Base-by-base conservation (phyloP, 345 rosid genomes). In the Sisymbrium altissimum region DNA sequence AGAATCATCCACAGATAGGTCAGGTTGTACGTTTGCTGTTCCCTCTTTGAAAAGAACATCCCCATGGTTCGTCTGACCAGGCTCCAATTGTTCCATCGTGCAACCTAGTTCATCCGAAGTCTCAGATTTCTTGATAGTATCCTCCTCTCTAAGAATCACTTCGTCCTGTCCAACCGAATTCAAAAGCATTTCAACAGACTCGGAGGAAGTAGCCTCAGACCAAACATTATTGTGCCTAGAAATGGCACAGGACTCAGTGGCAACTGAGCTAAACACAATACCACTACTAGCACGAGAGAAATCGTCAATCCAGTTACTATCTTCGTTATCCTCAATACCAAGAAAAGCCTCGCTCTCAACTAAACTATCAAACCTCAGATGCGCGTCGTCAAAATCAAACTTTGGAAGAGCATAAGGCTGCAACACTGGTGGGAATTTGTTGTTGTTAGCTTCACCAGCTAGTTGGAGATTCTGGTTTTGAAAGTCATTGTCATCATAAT, bases 151-250 rank as follows among this genome's bases (percentile, higher is more conserved):
- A 15, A 81, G 88, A 78, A 80, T 68, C 10, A 65, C 79, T 64
- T 96, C 93, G 67, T 96, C 99, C 84, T 89, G 93, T 36, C 96
- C 98, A 71, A 93, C 94, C 43, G 97, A 96, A 79, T 92, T 96
- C 80, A 96, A 83, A 74, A 91, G 83, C 97, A 91, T 91, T 82
- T 89, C 97, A 84, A 89, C 92, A 76, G 97, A 91, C 69, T 91
- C 95, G 19, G 86, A 84, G 60, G 97, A 91, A 71, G 97, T 79
- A 35, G 91, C 95, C 89, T 91, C 97, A 67, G 96, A 96, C 99
- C 99, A 92, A 76, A 96, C 99, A 96, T 96, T 88, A 81, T 74
- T 89, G 75, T 79, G 84, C 86, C 98, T 82, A 4, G 87, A 72
- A 83, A 96, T 85, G 18, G 92, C 81, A 76, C 98, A 96, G 50